Base-by-base conservation (phyloP, 73 alveolate species). In the Blepharisma japonicum region DNA sequence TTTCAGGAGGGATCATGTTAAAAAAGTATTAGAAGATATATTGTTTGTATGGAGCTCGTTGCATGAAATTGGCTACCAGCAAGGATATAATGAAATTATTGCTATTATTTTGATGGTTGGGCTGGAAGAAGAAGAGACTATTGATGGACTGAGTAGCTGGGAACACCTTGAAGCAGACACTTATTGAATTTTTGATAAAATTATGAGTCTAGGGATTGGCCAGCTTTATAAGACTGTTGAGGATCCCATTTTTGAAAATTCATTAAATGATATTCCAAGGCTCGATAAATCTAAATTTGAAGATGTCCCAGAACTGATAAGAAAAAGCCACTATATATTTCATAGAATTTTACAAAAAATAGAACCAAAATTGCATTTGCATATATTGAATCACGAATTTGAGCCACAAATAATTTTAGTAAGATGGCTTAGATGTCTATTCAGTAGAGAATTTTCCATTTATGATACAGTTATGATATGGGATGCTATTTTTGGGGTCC, bases 401-500 rank as follows among this genome's bases (percentile, higher is more conserved):
- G 86, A 79, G 45, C 86, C 71, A 45, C 71, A 79, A 47, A 39
- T 79, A 14, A 55, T 79, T 79, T 20, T 79, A 68, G 20, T 51
- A 23, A 67, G 74, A 45, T 79, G 86, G 86, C 76, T 79, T 68
- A 68, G 71, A 54, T 67, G 81, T 42, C 50, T 61, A 9, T 79
- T 79, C 23, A 47, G 81, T 0, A 68, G 74, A 79, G 86, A 79
- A 68, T 79, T 79, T 55, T 50, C 20, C 18, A 54, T 79, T 45
- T 66, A 27, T 68, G 81, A 79, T 45, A 79, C 81, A 27, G 23
- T 66, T 6, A 45, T 45, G 23, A 39, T 79, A 6, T 79, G 86
- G 86, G 86, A 79, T 79, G 76, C 46, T 39, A 79, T 79, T 42
- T 18, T 79, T n/a, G 42, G 81, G 6, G 70, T 67, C n/a, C 8